Evolutionary conservation across 225 moss, liverwort and hornwort genomes (phyloP).

Genomic region (Neckera pumila): DNA sequence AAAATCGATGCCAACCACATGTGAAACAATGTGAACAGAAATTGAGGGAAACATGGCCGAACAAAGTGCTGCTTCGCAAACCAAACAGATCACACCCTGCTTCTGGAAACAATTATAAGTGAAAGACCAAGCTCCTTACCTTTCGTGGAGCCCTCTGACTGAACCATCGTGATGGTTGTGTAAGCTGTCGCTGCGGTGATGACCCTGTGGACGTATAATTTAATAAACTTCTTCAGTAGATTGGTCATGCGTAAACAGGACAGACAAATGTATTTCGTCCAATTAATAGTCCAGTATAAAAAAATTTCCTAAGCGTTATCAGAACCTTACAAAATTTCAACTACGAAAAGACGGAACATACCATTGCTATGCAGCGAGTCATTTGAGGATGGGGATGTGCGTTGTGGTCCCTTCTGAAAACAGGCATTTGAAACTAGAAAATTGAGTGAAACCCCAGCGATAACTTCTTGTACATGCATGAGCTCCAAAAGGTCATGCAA

Average conservation of each 20-base stretch:
- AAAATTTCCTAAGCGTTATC: not conserved
- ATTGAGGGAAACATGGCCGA: not conserved
- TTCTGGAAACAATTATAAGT: not conserved
- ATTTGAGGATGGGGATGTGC: slow-evolving; percentile 29
- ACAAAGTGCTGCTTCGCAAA: not conserved
- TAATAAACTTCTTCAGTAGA: not conserved
- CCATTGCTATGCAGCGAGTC: slow-evolving; percentile 45
- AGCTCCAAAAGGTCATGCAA: not conserved
- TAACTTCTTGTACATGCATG: not conserved
- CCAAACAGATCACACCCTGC: not conserved
- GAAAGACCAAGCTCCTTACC: slow-evolving; percentile 18
- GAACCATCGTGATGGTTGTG: slow-evolving; percentile 87
- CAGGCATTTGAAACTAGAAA: not conserved
- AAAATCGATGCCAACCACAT: not conserved
- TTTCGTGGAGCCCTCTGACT: slow-evolving; percentile 56
- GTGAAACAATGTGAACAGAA: not conserved
- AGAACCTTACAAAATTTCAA: not conserved
- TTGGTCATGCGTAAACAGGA: not conserved
- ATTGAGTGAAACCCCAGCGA: not conserved
- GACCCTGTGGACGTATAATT: slow-evolving; percentile 24
- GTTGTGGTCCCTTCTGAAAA: slow-evolving; percentile 23
- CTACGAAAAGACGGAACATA: not conserved
- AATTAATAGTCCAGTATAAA: not conserved
- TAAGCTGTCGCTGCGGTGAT: slow-evolving; percentile 35
- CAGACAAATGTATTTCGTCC: not conserved